Evolutionary conservation across 1,284 basidiomycete species (phyloP).

Genomic region (Puccinia polysora): DNA sequence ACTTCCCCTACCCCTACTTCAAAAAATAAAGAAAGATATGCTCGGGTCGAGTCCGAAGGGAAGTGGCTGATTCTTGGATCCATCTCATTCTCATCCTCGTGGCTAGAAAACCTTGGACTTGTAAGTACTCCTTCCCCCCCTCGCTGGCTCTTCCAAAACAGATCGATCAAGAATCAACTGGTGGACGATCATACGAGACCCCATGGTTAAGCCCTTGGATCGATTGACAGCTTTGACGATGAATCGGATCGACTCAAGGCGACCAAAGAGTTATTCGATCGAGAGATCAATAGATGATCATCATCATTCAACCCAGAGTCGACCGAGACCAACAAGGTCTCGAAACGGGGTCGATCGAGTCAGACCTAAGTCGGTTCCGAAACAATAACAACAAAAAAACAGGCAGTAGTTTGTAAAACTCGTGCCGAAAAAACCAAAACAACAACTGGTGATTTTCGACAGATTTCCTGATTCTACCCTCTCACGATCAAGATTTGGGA

Average conservation of each 20-base stretch:
- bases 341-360: too few relatives aligned
- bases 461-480: too few relatives aligned
- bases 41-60: too few relatives aligned
- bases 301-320: not conserved
- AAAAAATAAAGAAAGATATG: not conserved
- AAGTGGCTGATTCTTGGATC: not conserved
- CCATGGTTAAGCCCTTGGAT: not conserved
- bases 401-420: too few relatives aligned
- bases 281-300: not conserved
- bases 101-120: constrained; percentile 1
- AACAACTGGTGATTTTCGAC: too few relatives aligned
- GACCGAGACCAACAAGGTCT: not conserved
- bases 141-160: not conserved
- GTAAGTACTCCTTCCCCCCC: not conserved
- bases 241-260: not conserved
- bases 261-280: not conserved
- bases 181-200: too few relatives aligned
- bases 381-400: too few relatives aligned
- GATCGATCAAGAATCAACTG: too few relatives aligned
- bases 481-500: too few relatives aligned
- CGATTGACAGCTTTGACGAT: not conserved
- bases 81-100: not conserved
- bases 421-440: too few relatives aligned
- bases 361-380: too few relatives aligned
- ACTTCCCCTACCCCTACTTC: too few relatives aligned